Evolutionary conservation across 768 basidiomycete species (phyloP), one percentile per base, ranked within the genome.

Genomic region (Mycena sanguinolenta): DNA sequence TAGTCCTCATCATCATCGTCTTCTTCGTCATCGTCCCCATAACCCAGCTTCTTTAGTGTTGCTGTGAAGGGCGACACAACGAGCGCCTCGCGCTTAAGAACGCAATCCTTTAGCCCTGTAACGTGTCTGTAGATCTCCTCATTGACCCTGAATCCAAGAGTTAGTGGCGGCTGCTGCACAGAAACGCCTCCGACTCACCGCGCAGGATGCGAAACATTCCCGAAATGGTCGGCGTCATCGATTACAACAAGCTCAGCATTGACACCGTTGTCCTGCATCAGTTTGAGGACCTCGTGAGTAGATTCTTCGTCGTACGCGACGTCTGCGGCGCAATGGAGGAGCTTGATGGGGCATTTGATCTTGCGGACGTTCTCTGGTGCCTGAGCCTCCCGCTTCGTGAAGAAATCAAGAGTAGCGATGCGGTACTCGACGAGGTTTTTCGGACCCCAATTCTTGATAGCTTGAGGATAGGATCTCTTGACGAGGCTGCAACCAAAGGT

Each of bases 271-370:
- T 71, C 65, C 58, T 39, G 71, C 69, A 81, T 74, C 38, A 69
- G 65, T 42, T 69, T 55, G 49, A 55, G 60, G 39, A 78, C 75
- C 61, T 65, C 68, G 13, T 65, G 60, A 27, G 66, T 71, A 58
- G 64, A 65, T 34, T 63, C 73, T 63, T 74, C 25, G 25, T 61
- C 58, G 54, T 71, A 75, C 28, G 75, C 75, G 64, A 79, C 78
- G 49, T 78, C 79, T 58, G 76, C 74, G 0, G 68, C 68, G 53
- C 76, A 75, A n/a, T 77, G 74, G 8, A 77, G 60, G 30, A 77
- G 69, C 70, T 73, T 74, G 23, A 77, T 42, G 38, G 75, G 76
- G 58, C 75, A 75, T 7, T 30, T n/a, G 42, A 77, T 70, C 44
- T 69, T 70, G 38, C 75, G 53, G n/a, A 77, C 55, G 13, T 69